phyloP scores from a whole-genome alignment of 1,139 yeast species.

The Ogataea hybrid region DNA sequence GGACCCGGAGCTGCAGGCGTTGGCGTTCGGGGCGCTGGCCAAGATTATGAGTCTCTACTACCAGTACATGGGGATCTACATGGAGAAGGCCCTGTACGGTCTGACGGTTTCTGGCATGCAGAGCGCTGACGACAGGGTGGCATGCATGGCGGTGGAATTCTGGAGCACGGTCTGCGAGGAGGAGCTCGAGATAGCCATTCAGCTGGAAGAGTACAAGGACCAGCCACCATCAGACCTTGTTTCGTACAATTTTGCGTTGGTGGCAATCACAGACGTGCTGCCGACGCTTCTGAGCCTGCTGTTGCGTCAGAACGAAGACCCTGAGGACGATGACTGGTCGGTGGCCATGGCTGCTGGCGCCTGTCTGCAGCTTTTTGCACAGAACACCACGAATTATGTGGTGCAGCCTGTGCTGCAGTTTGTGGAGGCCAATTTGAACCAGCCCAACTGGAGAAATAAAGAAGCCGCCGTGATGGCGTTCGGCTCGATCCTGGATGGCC shows the following conservation, averaged over 20 bases:
- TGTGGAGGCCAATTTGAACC: slow-evolving; percentile 69
- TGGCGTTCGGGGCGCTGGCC: no score
- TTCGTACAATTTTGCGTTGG: no score
- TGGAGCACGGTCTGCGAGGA: slow-evolving; percentile 98
- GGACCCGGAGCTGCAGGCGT: no score
- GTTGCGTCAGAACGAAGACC: slow-evolving; percentile 87
- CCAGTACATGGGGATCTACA: no score
- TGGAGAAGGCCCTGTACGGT: no score
- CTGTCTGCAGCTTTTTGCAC: slow-evolving; percentile 90
- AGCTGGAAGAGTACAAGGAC: no score
- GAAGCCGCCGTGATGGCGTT: slow-evolving; percentile 99
- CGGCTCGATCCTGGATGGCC: slow-evolving; percentile 95
- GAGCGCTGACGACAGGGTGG: slow-evolving; percentile 77
- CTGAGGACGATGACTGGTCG: slow-evolving; percentile 96
- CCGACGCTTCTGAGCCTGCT: slow-evolving; percentile 81
- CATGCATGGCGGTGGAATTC: slow-evolving; percentile 98
- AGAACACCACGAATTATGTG: slow-evolving; percentile 80
- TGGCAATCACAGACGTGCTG: no score
- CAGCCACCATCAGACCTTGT: no score
- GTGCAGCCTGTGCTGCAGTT: slow-evolving; percentile 81
- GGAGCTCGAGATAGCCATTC: no score
- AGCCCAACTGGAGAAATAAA: slow-evolving; percentile 75
- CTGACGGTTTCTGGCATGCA: slow-evolving; percentile 92
- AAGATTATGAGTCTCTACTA: no score
- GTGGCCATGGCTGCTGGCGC: slow-evolving; percentile 99